Conservation (phyloP, 225 moss, liverwort and hornwort species). For the Sphagnum contortum region DNA sequence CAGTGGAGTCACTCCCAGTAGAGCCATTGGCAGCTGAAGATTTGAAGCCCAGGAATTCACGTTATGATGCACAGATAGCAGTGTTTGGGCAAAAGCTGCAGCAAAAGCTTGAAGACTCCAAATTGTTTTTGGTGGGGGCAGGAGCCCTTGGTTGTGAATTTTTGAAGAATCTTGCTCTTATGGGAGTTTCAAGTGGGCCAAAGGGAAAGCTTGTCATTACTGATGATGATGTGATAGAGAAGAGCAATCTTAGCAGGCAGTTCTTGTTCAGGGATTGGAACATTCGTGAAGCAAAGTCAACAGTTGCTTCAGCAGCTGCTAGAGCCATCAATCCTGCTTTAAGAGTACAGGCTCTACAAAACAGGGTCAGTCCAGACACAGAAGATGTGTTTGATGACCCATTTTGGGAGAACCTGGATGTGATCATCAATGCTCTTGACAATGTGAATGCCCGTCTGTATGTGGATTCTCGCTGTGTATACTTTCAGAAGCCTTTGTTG, state of each 20-base stretch:
- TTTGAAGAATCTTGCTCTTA: conserved; percentile 81
- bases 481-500: conserved; percentile 91
- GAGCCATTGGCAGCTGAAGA: conserved; percentile 60
- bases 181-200: conserved; percentile 75
- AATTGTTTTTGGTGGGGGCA: conserved; percentile 77
- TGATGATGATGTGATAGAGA: conserved; percentile 94
- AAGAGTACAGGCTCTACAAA: conserved; percentile 79
- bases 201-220: conserved; percentile 74
- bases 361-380: conserved; percentile 70
- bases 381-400: conserved; percentile 89
- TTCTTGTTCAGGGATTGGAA: conserved; percentile 98
- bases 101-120: conserved; percentile 61
- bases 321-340: conserved; percentile 62
- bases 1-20: conserved; percentile 70
- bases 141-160: conserved; percentile 95
- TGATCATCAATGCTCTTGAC: conserved; percentile 85
- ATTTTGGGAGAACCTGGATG: conserved; percentile 81
- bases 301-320: conserved; percentile 77
- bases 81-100: conserved; percentile 82
- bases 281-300: conserved; percentile 94
- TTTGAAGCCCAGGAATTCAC: conserved; percentile 62
- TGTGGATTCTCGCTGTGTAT: conserved; percentile 93
- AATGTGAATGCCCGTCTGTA: conserved; percentile 92
- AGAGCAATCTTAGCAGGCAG: conserved; percentile 95
- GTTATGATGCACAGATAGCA: conserved; percentile 86